Evolutionary conservation across 805 yeast species (phyloP).

Genomic region (Cyberlindnera petersonii): DNA sequence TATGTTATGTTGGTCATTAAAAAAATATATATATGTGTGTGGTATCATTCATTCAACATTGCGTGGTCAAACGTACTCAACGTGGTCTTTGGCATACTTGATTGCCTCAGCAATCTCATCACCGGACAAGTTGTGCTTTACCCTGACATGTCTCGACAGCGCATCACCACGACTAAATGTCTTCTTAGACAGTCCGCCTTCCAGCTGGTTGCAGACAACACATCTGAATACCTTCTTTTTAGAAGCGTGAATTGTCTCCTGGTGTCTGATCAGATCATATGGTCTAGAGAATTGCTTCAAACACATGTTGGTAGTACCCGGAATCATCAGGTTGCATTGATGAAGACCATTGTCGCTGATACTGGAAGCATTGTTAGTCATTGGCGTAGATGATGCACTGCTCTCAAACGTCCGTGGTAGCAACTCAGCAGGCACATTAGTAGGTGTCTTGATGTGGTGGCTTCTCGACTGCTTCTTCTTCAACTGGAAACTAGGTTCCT

Average conservation of each 20-base stretch:
- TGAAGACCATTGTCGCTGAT: constrained; percentile 27
- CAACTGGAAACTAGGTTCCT: constrained; percentile 12
- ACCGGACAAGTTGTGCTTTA: constrained; percentile 75
- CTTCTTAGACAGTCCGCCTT: constrained; percentile 45
- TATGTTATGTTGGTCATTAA: too few species aligned
- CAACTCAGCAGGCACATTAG: neutral
- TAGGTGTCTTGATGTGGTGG: neutral
- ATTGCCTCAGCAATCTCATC: constrained; percentile 66
- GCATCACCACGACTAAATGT: constrained; percentile 95
- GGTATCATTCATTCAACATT: neutral
- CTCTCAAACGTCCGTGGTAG: constrained; percentile 1
- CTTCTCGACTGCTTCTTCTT: constrained; percentile 2
- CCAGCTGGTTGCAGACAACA: constrained; percentile 52
- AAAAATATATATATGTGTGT: neutral
- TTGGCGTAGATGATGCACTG: neutral
- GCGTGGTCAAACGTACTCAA: constrained; percentile 43
- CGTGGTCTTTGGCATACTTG: constrained; percentile 72
- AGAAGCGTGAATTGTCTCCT: constrained; percentile 91
- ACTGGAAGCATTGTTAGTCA: constrained; percentile 1
- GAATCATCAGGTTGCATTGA: constrained; percentile 56
- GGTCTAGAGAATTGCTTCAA: constrained; percentile 85
- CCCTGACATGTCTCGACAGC: constrained; percentile 85
- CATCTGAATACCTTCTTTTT: constrained; percentile 84
- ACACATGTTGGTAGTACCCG: constrained; percentile 61
- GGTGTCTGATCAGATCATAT: constrained; percentile 91